Evolutionary conservation across 371 early-diverging fungal species (phyloP).

Genomic region (Mortierella sp.): DNA sequence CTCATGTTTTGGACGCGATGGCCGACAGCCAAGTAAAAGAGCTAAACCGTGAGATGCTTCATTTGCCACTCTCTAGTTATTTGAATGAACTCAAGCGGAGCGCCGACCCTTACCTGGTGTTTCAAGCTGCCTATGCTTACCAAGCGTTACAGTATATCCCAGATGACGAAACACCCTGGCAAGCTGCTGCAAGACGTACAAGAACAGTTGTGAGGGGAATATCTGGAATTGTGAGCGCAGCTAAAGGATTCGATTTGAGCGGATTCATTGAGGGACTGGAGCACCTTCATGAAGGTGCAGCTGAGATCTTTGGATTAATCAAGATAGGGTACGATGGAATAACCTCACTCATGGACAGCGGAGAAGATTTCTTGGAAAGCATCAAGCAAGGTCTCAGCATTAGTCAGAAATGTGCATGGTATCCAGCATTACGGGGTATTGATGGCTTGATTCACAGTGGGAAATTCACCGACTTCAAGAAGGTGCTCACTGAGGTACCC

Average conservation of each 20-base stretch:
- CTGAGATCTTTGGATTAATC: neutral
- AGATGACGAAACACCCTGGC: slow-evolving; percentile 7
- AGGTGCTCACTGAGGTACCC: slow-evolving; percentile 14
- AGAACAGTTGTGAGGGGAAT: slow-evolving; percentile 5
- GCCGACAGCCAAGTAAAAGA: slow-evolving; percentile 8
- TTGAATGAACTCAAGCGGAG: neutral
- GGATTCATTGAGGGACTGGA: slow-evolving; percentile 9
- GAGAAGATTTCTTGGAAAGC: slow-evolving; percentile 1
- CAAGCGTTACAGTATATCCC: slow-evolving; percentile 4
- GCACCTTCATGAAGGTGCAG: slow-evolving; percentile 5
- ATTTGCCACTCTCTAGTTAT: slow-evolving; percentile 7
- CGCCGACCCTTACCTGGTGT: slow-evolving; percentile 13
- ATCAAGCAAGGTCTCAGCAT: slow-evolving; percentile 10
- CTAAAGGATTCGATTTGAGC: slow-evolving; percentile 14
- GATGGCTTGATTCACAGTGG: slow-evolving; percentile 11
- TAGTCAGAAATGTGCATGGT: slow-evolving; percentile 1
- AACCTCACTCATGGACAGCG: slow-evolving; percentile 1
- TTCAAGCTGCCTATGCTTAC: slow-evolving; percentile 19
- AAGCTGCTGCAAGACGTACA: slow-evolving; percentile 7
- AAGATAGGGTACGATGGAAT: neutral
- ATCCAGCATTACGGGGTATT: slow-evolving; percentile 6
- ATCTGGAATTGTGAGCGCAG: slow-evolving; percentile 4
- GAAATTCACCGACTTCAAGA: slow-evolving; percentile 9
- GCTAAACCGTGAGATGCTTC: slow-evolving; percentile 5
- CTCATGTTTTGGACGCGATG: neutral